Evolutionary conservation across 148 eudicot genomes (phyloP), one percentile per base, ranked within the genome.

Genomic region (Diospyros lotus): DNA sequence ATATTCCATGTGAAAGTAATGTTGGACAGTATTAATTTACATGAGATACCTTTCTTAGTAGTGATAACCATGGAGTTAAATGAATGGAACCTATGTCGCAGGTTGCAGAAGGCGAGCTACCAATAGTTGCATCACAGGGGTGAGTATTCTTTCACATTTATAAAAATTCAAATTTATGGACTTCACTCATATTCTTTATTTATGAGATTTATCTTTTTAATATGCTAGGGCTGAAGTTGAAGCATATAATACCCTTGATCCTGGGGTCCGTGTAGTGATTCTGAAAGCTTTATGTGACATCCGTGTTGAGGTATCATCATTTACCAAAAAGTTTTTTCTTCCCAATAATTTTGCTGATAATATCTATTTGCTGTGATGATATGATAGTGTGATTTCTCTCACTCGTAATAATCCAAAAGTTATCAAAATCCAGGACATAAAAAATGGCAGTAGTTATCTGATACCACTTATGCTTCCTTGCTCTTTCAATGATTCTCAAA

Each of bases 51-150:
- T 77, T 64, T 56, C 70, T 50, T 72, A 73, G 45, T 67, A 28
- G 59, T 76, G 66, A 69, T 56, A 39, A 9, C 44, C 48, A 44
- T 73, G 68, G 51, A 76, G 58, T 73, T 60, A 70, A 58, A 58
- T 74, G 52, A 68, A 40, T 80, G 66, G 62, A 75, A 59, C 74
- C 63, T 59, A 46, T 18, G 42, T 79, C 79, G 77, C 85, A 95
- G 99, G 99, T 95, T 79, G 96, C 97, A 69, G 99, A 92, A 69
- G 99, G 99, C 75, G 99, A 95, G 64, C 75, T 95, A 13, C 99
- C 99, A 76, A 86, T 95, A 80, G 87, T 93, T 74, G 90, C 98
- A 28, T 84, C 94, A 41, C 99, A 93, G 62, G 97, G 99, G 99
- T 95, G 75, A 77, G 93, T 77, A 55, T 43, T 40, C 38, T 61